Conservation (phyloP, 768 basidiomycete genomes). For the Pleurotus tuber-regium region DNA sequence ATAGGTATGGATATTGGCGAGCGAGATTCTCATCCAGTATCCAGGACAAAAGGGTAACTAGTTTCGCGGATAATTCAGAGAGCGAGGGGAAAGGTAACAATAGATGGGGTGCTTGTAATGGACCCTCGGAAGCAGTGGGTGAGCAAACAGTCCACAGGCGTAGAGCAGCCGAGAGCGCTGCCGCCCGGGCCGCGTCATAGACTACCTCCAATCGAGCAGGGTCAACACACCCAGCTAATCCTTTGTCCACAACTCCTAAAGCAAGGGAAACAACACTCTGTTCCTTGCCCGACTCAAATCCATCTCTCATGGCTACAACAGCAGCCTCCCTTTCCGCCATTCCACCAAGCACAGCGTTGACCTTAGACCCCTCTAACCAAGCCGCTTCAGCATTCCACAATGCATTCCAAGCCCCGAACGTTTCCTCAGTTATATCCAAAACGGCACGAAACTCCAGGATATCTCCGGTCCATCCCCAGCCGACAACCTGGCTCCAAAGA, state of each 20-base stretch:
- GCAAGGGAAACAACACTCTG: slow-evolving; percentile 30
- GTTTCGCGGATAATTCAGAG: slow-evolving; percentile 46
- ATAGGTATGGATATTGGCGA: slow-evolving; percentile 20
- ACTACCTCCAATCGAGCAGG: slow-evolving; percentile 14
- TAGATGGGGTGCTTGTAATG: slow-evolving; percentile 54
- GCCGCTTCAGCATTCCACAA: slow-evolving; percentile 55
- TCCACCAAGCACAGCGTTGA: slow-evolving; percentile 71
- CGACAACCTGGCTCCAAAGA: slow-evolving; percentile 83
- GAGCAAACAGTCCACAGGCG: slow-evolving; percentile 67
- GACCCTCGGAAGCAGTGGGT: slow-evolving; percentile 36
- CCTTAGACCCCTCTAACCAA: slow-evolving; percentile 74
- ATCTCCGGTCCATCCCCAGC: slow-evolving; percentile 72
- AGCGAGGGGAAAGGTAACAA: slow-evolving; percentile 55
- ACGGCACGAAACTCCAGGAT: slow-evolving; percentile 37
- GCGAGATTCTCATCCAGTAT: slow-evolving; percentile 16
- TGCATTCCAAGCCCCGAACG: slow-evolving; percentile 43
- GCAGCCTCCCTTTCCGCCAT: slow-evolving; percentile 53
- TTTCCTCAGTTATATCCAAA: slow-evolving; percentile 28
- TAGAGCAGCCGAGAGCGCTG: slow-evolving; percentile 44
- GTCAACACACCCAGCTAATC: slow-evolving; percentile 23
- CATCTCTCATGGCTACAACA: slow-evolving; percentile 31
- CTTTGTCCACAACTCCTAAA: neutral
- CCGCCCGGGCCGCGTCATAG: slow-evolving; percentile 22
- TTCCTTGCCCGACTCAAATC: slow-evolving; percentile 41
- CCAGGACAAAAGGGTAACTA: slow-evolving; percentile 57